Base-by-base conservation (phyloP, 2,329 filamentous ascomycete species). In the Cryphonectria naterciae region DNA sequence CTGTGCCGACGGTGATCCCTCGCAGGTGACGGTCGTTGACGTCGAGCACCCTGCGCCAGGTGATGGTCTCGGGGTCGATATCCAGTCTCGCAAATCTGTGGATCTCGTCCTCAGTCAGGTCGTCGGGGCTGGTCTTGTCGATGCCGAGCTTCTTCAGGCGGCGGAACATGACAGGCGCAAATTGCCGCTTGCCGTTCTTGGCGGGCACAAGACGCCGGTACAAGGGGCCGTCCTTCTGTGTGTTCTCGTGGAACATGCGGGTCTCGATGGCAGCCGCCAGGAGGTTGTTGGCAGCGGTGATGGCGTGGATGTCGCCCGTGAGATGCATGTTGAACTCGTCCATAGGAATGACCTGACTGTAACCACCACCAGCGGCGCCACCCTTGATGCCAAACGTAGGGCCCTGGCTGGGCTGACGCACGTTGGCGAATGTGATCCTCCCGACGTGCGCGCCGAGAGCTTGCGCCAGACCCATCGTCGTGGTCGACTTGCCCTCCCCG, bases 361-460 rank as follows among this genome's bases (percentile, higher is more conserved):
- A 99, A 54, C 96, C 96, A 81, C 96, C 96, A 77, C 96, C 96
- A 70, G 96, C 96, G 72, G 96, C 96, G 77, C 96, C 96, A 74
- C 96, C 96, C 87, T 99, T 99, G 87, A 99, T 98, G 78, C 96
- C 96, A 80, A 99, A 99, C 0, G 96, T 99, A 69, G 96, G 96
- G 5, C 96, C 96, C 84, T 98, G 96, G 77, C 94, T 97, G 66
- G 96, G 96, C 80, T 99, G 96, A 72, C 96, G 91, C 66, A 99
- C 96, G 80, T 99, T 98, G 82, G 96, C 96, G 81, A 99, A 98
- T 3, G 92, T 93, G 75, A 98, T 87, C 71, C 93, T 92, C 75
- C 92, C 92, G 65, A 98, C 85, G 76, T 98, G 95, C 54, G 92
- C 96, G 70, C 94, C 94, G 65, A 99, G 85, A 49, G 96, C 96